Evolutionary conservation across 371 early-diverging fungal genomes (phyloP).

Genomic region (Basidiobolus meristosporus): DNA sequence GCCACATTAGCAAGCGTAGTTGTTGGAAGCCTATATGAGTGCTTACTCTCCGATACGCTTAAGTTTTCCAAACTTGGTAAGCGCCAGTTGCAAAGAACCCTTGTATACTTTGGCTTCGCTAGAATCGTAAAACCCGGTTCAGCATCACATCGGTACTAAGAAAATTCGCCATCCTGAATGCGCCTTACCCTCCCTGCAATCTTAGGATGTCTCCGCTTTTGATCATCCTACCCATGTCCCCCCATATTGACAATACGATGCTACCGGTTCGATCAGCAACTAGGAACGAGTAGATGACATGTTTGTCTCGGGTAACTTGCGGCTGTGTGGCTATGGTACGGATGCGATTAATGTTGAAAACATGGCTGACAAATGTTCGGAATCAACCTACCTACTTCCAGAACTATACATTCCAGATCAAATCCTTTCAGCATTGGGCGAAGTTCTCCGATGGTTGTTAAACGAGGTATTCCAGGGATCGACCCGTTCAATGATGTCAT

Average conservation of each 20-base stretch:
- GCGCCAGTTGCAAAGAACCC: too few relatives aligned
- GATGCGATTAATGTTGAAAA: neutral
- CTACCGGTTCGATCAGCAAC: slow-evolving; percentile 31
- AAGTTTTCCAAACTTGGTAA: too few relatives aligned
- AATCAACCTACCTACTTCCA: slow-evolving; percentile 16
- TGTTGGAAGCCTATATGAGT: too few relatives aligned
- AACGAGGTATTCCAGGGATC: too few relatives aligned
- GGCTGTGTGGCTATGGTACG: slow-evolving; percentile 10
- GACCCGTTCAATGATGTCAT: too few relatives aligned
- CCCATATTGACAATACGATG: slow-evolving; percentile 25
- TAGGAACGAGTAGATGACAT: slow-evolving; percentile 18
- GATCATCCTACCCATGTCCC: slow-evolving; percentile 16
- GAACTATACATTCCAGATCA: slow-evolving; percentile 32
- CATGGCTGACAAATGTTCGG: neutral
- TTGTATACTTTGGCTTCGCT: too few relatives aligned
- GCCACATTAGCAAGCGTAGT: too few relatives aligned
- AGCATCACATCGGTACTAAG: too few relatives aligned
- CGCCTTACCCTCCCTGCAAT: slow-evolving; percentile 25
- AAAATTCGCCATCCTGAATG: too few relatives aligned
- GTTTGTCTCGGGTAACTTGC: slow-evolving; percentile 18
- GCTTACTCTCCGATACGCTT: too few relatives aligned
- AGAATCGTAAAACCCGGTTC: too few relatives aligned
- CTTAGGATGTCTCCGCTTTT: slow-evolving; percentile 28
- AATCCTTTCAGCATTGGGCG: slow-evolving; percentile 20
- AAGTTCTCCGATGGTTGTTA: slow-evolving; percentile 17